A percentile compares a stretch with the other conserved stretches of the same genome.
Evolutionary conservation across 2,329 filamentous ascomycete species (phyloP).

Genomic region (Trichoderma sp.): DNA sequence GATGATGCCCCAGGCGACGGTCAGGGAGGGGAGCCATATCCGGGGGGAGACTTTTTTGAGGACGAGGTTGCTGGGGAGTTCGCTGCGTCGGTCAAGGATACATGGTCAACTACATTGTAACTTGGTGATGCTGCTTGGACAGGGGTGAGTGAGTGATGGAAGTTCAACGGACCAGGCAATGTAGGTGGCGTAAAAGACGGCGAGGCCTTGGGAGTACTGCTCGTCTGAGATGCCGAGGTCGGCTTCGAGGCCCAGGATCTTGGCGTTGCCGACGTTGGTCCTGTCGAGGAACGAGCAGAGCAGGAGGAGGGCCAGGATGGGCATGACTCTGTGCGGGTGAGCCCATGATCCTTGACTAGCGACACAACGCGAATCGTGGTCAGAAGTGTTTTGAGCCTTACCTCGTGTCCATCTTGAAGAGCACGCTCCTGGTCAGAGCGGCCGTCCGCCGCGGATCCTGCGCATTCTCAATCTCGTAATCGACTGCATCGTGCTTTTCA

Average conservation of each 20-base stretch:
- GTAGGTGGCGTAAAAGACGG: slow-evolving; percentile 67
- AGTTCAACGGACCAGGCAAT: slow-evolving; percentile 52
- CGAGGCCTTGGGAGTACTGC: slow-evolving; percentile 66
- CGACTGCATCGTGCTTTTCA: slow-evolving; percentile 30
- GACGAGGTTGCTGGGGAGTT: slow-evolving; percentile 65
- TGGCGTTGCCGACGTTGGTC: slow-evolving; percentile 74
- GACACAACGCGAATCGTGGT: no score
- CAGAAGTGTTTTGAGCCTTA: not conserved
- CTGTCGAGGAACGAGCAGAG: slow-evolving; percentile 67
- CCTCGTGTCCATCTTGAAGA: slow-evolving; percentile 39
- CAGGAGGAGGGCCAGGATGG: slow-evolving; percentile 64
- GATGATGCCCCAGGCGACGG: slow-evolving; percentile 60
- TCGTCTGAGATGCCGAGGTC: slow-evolving; percentile 60
- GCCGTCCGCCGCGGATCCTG: slow-evolving; percentile 25
- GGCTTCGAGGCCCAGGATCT: slow-evolving; percentile 62
- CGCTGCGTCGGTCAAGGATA: slow-evolving; percentile 43
- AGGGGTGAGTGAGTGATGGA: not conserved
- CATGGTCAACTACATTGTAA: not conserved
- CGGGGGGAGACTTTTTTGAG: slow-evolving; percentile 63
- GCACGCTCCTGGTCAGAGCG: slow-evolving; percentile 33
- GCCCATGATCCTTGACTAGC: no score
- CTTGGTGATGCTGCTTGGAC: not conserved
- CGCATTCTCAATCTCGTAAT: slow-evolving; percentile 31
- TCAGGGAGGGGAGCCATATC: slow-evolving; percentile 62
- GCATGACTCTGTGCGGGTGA: slow-evolving; percentile 55